Conservation (phyloP, 164 flowering plant genomes). For the Annona cherimola region DNA sequence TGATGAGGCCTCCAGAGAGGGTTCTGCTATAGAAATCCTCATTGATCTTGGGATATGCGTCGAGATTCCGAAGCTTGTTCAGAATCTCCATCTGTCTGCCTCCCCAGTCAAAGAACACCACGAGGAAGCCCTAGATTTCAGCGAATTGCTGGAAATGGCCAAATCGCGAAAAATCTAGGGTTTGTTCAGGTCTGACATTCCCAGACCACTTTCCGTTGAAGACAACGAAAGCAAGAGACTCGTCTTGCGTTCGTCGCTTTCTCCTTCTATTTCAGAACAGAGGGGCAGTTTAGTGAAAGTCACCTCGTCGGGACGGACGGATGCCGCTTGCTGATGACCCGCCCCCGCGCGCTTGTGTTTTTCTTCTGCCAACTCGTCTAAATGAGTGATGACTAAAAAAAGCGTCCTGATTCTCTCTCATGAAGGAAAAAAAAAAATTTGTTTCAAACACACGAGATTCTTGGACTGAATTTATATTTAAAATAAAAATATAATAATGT, state of each 20-base stretch:
- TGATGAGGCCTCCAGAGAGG: constrained; percentile 69
- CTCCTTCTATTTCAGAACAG: not conserved
- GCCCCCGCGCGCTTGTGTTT: too few relatives aligned
- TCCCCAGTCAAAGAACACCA: not conserved
- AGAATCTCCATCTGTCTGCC: constrained; percentile 25
- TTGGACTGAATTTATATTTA: too few relatives aligned
- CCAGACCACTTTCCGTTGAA: not conserved
- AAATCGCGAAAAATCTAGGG: constrained; percentile 4
- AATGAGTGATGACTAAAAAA: too few relatives aligned
- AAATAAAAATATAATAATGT: too few relatives aligned
- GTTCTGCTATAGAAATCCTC: constrained; percentile 75
- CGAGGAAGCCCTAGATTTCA: not conserved
- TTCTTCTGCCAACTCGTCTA: too few relatives aligned
- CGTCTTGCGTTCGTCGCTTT: constrained; percentile 7
- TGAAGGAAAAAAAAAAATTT: too few relatives aligned
- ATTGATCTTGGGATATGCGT: constrained; percentile 72
- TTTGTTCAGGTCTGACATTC: not conserved
- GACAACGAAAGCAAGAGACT: not conserved
- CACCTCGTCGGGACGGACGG: too few relatives aligned
- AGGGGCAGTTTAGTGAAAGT: too few relatives aligned
- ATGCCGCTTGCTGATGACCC: too few relatives aligned
- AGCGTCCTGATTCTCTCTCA: too few relatives aligned
- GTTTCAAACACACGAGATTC: too few relatives aligned
- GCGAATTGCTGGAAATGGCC: not conserved
- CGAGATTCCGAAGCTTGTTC: constrained; percentile 48